Evolutionary conservation across 139 green algal genomes (phyloP), one percentile per base, ranked within the genome.

Genomic region (Chlamydomonas sp.): DNA sequence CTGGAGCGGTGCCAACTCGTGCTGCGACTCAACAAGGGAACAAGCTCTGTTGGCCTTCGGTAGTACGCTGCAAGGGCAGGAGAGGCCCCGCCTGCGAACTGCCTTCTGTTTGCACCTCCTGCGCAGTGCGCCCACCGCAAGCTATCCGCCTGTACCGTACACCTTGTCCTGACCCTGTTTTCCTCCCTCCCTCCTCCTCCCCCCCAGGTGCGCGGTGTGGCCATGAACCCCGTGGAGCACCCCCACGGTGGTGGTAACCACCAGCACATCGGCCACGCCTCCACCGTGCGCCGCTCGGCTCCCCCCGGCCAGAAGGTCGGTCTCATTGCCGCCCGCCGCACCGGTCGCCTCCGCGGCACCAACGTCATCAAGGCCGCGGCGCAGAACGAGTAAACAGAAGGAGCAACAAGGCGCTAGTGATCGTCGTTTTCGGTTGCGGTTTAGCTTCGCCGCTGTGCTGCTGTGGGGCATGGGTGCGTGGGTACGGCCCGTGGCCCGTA

Each of bases 171-270:
- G 17, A 75, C 17, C 15, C 68, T 75, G 68, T 75, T 15, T 17
- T n/a, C 68, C 68, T 75, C 68, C 68, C 68, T 49, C 31, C 31
- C 31, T 49, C 31, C 31, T 73, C 18, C 79, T 57, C 16, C 7
- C 57, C 57, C 59, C n/a, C 88, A 91, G 93, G 96, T 98, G 85
- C 96, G 98, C 96, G 98, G 98, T 99, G 98, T 99, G 95, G 98
- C 98, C 78, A 99, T 99, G 98, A 99, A 99, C 96, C 98, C 98
- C 73, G 98, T 99, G 91, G 98, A 99, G 97, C 98, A 99, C 90
- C 98, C 98, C 87, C 98, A 99, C 89, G 98, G 98, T 94, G 98
- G 98, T 97, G 98, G 98, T 97, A 99, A 99, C 95, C 98, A 99
- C 93, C 98, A 99, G 97, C 98, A 99, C 93, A 99, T 99, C 94